Conservation (phyloP, 2,329 filamentous ascomycete genomes). For the Paraconiothyrium brasiliense region DNA sequence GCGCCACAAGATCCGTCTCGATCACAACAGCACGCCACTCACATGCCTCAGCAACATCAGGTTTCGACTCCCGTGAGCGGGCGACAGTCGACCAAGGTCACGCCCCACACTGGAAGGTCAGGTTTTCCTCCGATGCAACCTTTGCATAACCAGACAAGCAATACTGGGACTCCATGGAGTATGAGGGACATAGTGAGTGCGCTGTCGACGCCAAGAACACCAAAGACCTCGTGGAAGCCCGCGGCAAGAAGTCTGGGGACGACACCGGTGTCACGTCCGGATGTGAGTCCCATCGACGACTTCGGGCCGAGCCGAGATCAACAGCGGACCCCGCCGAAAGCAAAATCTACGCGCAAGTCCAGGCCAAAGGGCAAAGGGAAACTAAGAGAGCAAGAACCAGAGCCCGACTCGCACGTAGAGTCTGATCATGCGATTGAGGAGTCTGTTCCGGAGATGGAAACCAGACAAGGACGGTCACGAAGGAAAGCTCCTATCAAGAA, state of each 20-base stretch:
- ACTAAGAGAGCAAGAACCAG: conserved; percentile 33
- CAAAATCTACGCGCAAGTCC: conserved; percentile 36
- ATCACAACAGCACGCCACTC: conserved; percentile 44
- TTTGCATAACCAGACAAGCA: conserved; percentile 33
- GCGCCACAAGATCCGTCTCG: conserved; percentile 54
- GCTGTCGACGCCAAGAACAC: conserved; percentile 39
- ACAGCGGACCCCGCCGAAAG: conserved; percentile 32
- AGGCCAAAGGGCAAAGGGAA: conserved; percentile 39
- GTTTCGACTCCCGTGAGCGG: conserved; percentile 40
- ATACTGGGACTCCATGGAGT: conserved; percentile 38
- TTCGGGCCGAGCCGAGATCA: conserved; percentile 25
- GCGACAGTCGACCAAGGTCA: conserved; percentile 24
- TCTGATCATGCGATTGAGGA: conserved; percentile 30
- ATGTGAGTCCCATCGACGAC: conserved; percentile 41
- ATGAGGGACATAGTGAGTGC: conserved; percentile 38
- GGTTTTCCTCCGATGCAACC: conserved; percentile 35
- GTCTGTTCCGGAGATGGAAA: conserved; percentile 34
- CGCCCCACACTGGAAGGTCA: conserved; percentile 25
- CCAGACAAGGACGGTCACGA: conserved; percentile 41
- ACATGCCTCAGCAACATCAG: conserved; percentile 37
- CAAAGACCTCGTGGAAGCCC: conserved; percentile 43
- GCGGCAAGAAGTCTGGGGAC: conserved; percentile 24
- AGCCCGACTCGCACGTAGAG: conserved; percentile 20
- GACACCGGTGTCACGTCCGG: conserved; percentile 34
- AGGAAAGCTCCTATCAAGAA: conserved; percentile 42